A percentile compares a stretch with the other conserved stretches of the same genome.
phyloP scores from a whole-genome alignment of 2,329 filamentous ascomycete species.

The Elsinoe ampelina region DNA sequence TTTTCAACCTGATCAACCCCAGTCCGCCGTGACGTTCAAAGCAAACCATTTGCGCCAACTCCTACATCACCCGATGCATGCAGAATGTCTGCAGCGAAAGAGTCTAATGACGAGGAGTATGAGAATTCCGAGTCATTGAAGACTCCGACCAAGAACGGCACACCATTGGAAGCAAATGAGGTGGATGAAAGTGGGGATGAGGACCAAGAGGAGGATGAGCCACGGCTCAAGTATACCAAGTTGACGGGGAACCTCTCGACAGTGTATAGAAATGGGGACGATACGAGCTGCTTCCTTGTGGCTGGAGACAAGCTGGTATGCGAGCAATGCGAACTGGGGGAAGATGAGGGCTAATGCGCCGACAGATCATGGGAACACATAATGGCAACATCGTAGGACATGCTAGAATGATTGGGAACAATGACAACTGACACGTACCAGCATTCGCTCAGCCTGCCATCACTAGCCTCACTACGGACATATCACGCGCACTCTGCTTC shows the following conservation, averaged over 20 bases:
- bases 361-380: constrained; percentile 80
- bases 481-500: constrained; percentile 93
- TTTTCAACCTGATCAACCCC: not conserved
- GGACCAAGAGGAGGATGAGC: constrained; percentile 80
- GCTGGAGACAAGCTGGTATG: constrained; percentile 93
- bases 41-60: not conserved
- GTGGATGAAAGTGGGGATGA: constrained; percentile 33
- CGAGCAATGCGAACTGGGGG: constrained; percentile 1
- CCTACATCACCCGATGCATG: constrained; percentile 22
- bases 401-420: not conserved
- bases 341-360: constrained; percentile 11
- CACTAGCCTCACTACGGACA: constrained; percentile 68
- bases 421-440: constrained; percentile 29
- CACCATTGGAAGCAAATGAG: constrained; percentile 20
- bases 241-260: constrained; percentile 69
- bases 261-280: constrained; percentile 90
- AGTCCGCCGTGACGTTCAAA: not conserved
- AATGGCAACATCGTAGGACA: constrained; percentile 83
- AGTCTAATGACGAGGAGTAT: constrained; percentile 20
- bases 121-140: constrained; percentile 11
- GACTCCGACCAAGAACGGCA: constrained; percentile 17
- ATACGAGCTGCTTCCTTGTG: constrained; percentile 81
- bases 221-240: constrained; percentile 83
- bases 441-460: constrained; percentile 79
- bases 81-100: constrained; percentile 29